Base-by-base conservation (phyloP, 1,139 yeast species). In the Magnusiomyces magnusii region DNA sequence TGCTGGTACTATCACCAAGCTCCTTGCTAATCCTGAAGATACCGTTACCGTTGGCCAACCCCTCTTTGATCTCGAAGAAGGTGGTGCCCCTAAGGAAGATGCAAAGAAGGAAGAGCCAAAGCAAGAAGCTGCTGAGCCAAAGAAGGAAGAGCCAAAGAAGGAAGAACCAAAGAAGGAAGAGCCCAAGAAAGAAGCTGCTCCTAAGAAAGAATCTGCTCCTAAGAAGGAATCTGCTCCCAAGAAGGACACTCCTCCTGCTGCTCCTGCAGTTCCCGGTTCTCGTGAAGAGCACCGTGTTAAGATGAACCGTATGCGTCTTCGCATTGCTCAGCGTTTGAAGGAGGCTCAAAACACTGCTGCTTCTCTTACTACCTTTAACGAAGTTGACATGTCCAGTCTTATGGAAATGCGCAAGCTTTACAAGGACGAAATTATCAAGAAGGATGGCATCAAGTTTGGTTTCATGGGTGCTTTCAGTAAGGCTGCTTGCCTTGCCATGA, bases 311-410 rank as follows among this genome's bases (percentile, higher is more conserved):
- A 95, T 93, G 99, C 88, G 99, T 80, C 79, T 89, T 77, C 89
- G 99, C 83, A 95, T 95, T 67, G 97, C 99, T 61, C 98, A 95
- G 80, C 90, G 99, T 79, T 87, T 93, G 74, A 93, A 93, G 88
- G 98, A 95, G 80, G 88, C 98, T 47, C 99, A 93, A 79, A 93
- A 93, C 81, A 91, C 99, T 59, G 96, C 98, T 66, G 99, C 99
- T 55, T 90, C 98, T 57, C 83, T 93, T 73, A 93, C 99, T 64
- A 93, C 99, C 54, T 93, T 93, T 82, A 92, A 93, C 77, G 99
- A 93, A 79, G 96, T 90, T 65, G 99, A 93, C 78, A 93, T 93
- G 99, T 80, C 95, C 63, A 84, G 87, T 65, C 78, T 93, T 70
- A 80, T 95, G 80, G 95, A 90, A 71, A 86, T 95, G 93, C 87